These are phyloP conservation scores for Leishmania arabica DNA, from an alignment of 208 protist genomes.

Conservation along the genomic window DNA sequence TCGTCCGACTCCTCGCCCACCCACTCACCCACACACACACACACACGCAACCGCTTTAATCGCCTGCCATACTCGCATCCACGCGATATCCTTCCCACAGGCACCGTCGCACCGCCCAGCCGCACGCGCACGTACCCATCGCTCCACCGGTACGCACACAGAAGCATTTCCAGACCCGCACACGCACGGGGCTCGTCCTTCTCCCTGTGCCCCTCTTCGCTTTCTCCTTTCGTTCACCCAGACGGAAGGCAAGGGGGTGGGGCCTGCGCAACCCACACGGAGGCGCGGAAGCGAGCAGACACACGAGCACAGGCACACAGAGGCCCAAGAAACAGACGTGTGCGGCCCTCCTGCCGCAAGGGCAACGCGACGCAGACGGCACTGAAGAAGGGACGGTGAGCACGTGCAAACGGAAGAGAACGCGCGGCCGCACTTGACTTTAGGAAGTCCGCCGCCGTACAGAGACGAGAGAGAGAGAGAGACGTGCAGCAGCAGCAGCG, in stretches of 20 bases:
- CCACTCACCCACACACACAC: not conserved
- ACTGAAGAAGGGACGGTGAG: no score
- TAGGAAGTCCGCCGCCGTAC: not conserved
- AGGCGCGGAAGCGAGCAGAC: not conserved
- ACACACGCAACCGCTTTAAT: not conserved
- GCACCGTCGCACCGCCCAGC: not conserved
- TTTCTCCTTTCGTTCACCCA: not conserved
- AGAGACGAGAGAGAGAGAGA: not conserved
- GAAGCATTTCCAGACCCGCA: not conserved
- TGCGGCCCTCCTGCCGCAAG: no score
- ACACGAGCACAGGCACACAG: not conserved
- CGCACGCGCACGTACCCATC: not conserved
- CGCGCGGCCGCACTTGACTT: not conserved
- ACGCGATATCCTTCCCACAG: not conserved
- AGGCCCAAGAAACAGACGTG: not conserved
- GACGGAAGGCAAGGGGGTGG: not conserved
- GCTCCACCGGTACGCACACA: not conserved
- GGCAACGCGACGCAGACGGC: not conserved
- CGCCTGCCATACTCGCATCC: not conserved
- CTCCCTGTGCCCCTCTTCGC: not conserved
- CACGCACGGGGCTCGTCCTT: not conserved
- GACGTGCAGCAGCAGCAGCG: not conserved
- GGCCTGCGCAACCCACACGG: not conserved
- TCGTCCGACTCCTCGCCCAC: not conserved
- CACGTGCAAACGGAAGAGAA: not conserved